Evolutionary conservation across 192 early-diverging fungal species (phyloP).

Genomic region (Coemansia sp.): DNA sequence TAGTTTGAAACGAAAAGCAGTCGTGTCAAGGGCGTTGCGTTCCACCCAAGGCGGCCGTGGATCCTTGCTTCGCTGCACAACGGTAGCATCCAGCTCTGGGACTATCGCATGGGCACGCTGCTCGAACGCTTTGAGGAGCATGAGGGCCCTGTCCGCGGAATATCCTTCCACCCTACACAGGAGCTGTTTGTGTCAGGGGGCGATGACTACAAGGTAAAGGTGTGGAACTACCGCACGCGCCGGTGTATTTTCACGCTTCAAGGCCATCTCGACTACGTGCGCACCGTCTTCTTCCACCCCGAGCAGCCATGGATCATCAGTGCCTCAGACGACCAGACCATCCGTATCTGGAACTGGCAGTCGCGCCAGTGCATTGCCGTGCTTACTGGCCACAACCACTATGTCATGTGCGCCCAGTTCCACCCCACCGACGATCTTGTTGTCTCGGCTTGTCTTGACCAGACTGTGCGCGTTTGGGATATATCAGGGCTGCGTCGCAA

Average conservation of each 20-base stretch:
- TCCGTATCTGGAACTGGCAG: constrained; percentile 99
- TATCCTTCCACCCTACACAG: constrained; percentile 95
- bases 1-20: constrained; percentile 99
- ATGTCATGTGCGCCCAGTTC: constrained; percentile 98
- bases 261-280: constrained; percentile 98
- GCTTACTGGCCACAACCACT: constrained; percentile 98
- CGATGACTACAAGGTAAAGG: constrained; percentile 99
- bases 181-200: constrained; percentile 97
- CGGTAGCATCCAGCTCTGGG: constrained; percentile 98
- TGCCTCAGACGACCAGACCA: constrained; percentile 97
- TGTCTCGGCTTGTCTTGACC: constrained; percentile 94
- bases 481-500: constrained; percentile 80
- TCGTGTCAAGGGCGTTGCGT: constrained; percentile 93
- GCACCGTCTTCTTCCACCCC: constrained; percentile 95
- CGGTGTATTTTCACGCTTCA: constrained; percentile 96
- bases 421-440: constrained; percentile 98
- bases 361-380: constrained; percentile 96
- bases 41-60: constrained; percentile 98
- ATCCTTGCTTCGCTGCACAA: constrained; percentile 97
- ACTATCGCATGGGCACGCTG: constrained; percentile 98
- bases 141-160: constrained; percentile 96
- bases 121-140: constrained; percentile 99
- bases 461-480: constrained; percentile 99
- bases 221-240: constrained; percentile 98
- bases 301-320: constrained; percentile 98